phyloP scores from a whole-genome alignment of 768 basidiomycete genomes.

The Tylopilus rubrobrunneus region DNA sequence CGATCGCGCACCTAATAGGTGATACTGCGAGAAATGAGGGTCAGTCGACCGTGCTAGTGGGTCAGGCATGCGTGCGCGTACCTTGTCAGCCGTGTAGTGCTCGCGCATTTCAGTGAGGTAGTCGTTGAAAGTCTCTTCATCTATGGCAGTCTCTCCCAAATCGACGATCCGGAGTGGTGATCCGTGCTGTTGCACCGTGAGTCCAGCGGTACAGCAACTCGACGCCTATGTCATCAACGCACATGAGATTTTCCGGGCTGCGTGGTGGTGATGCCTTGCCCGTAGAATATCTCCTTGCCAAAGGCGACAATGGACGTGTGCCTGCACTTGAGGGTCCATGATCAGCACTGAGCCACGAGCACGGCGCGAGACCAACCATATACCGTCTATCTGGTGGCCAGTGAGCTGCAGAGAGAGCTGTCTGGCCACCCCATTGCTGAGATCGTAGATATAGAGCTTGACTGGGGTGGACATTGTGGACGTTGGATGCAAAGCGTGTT shows the following conservation, averaged over 20 bases:
- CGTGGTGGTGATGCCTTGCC: constrained; percentile 74
- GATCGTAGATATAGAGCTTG: constrained; percentile 86
- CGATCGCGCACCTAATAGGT: constrained; percentile 61
- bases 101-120: constrained; percentile 72
- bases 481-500: neutral
- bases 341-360: constrained; percentile 4
- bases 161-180: constrained; percentile 64
- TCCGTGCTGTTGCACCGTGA: constrained; percentile 54
- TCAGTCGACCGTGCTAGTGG: neutral
- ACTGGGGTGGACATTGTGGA: constrained; percentile 40
- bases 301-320: constrained; percentile 91
- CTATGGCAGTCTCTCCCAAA: constrained; percentile 77
- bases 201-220: neutral
- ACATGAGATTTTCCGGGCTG: constrained; percentile 81
- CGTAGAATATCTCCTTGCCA: constrained; percentile 85
- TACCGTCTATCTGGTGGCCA: constrained; percentile 87
- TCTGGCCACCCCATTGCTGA: constrained; percentile 81
- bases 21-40: constrained; percentile 53
- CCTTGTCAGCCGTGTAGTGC: constrained; percentile 89
- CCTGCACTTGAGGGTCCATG: constrained; percentile 41
- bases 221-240: constrained; percentile 25
- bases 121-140: constrained; percentile 81
- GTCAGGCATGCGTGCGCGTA: constrained; percentile 29
- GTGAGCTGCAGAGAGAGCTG: constrained; percentile 77
- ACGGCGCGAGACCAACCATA: constrained; percentile 58